A percentile compares a stretch with the other conserved stretches of the same genome.
These are phyloP conservation scores for Oxyria digyna DNA, from an alignment of 148 eudicot genomes.

Conservation along the genomic window DNA sequence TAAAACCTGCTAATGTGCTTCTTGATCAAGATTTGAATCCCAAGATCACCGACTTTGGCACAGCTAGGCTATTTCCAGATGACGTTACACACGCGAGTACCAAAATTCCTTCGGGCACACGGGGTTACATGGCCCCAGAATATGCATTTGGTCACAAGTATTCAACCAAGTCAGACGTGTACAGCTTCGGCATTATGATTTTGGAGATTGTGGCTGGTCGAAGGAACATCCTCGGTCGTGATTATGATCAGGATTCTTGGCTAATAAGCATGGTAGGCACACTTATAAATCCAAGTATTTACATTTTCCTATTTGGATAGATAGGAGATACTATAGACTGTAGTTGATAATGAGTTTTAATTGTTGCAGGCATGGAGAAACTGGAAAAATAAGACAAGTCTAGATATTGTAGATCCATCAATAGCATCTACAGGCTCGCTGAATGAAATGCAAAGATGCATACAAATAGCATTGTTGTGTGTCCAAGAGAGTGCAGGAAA, in stretches of 20 bases:
- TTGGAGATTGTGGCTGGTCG: background rate
- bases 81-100: constrained; percentile 59
- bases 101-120: background rate
- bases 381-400: background rate
- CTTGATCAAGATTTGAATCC: constrained; percentile 47
- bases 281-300: background rate
- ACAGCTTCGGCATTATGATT: background rate
- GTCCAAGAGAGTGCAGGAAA: background rate
- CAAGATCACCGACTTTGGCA: constrained; percentile 81
- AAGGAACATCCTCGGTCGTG: background rate
- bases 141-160: background rate
- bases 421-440: background rate
- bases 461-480: background rate
- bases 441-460: background rate
- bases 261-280: background rate
- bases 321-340: background rate
- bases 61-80: constrained; percentile 51
- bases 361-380: background rate
- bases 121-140: background rate
- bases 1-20: constrained; percentile 65
- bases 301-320: background rate
- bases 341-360: background rate
- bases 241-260: background rate
- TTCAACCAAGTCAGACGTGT: background rate
- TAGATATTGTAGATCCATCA: background rate